Evolutionary conservation across 768 basidiomycete species (phyloP).

Genomic region (Xerocomellus dryophilus): DNA sequence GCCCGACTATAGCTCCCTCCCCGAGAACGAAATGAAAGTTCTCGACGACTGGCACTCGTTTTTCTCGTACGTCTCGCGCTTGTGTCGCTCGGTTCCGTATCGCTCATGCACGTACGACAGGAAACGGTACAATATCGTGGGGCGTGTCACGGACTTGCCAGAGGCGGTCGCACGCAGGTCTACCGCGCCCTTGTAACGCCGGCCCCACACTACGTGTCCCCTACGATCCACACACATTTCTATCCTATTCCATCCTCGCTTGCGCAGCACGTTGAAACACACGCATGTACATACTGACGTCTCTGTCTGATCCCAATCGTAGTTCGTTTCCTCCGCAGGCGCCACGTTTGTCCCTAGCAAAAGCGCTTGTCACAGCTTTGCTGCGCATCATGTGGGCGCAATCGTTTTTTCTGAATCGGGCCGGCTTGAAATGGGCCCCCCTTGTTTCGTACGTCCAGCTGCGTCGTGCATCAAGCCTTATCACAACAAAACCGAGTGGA

Average conservation of each 20-base stretch:
- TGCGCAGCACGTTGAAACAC: not conserved
- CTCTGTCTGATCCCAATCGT: not conserved
- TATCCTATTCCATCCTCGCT: not conserved
- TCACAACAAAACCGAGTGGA: too few species aligned
- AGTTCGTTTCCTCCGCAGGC: not conserved
- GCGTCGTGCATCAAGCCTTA: not conserved
- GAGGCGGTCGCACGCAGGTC: slow-evolving; percentile 26
- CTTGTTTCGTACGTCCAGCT: not conserved
- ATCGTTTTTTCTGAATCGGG: not conserved
- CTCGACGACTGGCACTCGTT: slow-evolving; percentile 89
- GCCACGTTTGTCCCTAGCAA: not conserved
- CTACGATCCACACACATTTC: too few species aligned
- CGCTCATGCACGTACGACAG: slow-evolving; percentile 32
- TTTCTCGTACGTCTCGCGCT: slow-evolving; percentile 61
- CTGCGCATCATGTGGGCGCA: not conserved
- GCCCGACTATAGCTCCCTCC: slow-evolving; percentile 76
- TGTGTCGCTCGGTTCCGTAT: not conserved
- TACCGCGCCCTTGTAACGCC: not conserved
- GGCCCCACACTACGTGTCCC: not conserved
- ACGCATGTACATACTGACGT: not conserved
- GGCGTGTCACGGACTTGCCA: slow-evolving; percentile 61
- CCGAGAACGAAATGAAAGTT: slow-evolving; percentile 69
- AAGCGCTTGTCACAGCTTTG: not conserved
- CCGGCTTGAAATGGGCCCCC: not conserved
- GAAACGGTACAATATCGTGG: slow-evolving; percentile 87